These are phyloP conservation scores for Chalciporus pseudorubinellus DNA, from an alignment of 768 basidiomycete species.

Conservation along the genomic window DNA sequence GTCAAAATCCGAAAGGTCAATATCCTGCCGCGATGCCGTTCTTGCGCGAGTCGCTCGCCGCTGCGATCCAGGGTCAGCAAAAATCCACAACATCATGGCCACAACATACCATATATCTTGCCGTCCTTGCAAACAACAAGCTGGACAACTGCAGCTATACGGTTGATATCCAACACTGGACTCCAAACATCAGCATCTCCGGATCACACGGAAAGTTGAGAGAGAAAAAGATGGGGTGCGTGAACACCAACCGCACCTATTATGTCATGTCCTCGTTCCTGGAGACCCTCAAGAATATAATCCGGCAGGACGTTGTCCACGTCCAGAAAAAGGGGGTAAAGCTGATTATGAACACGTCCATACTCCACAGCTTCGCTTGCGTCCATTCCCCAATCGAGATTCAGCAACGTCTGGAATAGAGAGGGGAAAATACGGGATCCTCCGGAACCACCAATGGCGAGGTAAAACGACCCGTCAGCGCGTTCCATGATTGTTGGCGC, in stretches of 20 bases:
- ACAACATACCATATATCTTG: constrained; percentile 58
- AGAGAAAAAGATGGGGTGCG: too few relatives aligned
- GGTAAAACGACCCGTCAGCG: constrained; percentile 66
- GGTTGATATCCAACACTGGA: constrained; percentile 61
- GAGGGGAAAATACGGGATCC: constrained; percentile 83
- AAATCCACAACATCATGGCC: background rate
- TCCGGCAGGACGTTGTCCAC: constrained; percentile 61
- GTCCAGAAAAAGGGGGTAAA: constrained; percentile 64
- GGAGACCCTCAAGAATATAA: constrained; percentile 55
- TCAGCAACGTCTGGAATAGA: constrained; percentile 75
- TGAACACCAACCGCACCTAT: constrained; percentile 42
- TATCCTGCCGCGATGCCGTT: constrained; percentile 91
- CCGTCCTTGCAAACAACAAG: constrained; percentile 52
- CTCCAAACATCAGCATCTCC: background rate
- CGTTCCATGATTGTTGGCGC: constrained; percentile 79
- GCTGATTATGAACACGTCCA: constrained; percentile 82
- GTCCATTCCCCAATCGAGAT: constrained; percentile 76
- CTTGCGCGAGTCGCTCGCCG: constrained; percentile 89
- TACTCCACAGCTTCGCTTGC: constrained; percentile 79
- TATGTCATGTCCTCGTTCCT: constrained; percentile 66
- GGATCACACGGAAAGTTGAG: too few relatives aligned
- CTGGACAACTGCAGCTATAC: constrained; percentile 77
- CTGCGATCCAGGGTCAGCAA: constrained; percentile 35
- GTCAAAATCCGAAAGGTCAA: constrained; percentile 30
- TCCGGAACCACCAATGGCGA: constrained; percentile 81